Evolutionary conservation across 2,329 filamentous ascomycete genomes (phyloP), one percentile per base, ranked within the genome.

Genomic region (Raffaelea arxii): DNA sequence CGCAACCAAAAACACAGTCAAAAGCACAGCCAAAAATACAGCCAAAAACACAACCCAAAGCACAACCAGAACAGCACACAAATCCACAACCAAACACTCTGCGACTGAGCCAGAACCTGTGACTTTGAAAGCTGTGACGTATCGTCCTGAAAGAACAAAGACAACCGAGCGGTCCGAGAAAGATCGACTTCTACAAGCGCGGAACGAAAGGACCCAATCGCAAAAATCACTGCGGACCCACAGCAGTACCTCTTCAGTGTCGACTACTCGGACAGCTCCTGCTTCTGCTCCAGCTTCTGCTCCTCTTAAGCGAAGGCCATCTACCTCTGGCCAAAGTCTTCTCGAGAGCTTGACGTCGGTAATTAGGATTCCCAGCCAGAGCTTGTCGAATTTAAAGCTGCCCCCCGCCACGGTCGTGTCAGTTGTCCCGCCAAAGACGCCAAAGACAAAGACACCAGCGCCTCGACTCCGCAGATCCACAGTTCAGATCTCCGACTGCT

Each of bases 51-150:
- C 23, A 25, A 43, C 14, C 22, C 37, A 9, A 30, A 16, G 9
- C 27, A 30, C 27, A 30, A 30, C 54, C 68, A 72, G 47, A n/a
- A 41, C 24, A n/a, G n/a, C n/a, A n/a, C n/a, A n/a, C n/a, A n/a
- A n/a, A n/a, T n/a, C n/a, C n/a, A n/a, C n/a, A n/a, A n/a, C n/a
- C n/a, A n/a, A n/a, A n/a, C n/a, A n/a, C n/a, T n/a, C n/a, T n/a
- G n/a, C n/a, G n/a, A n/a, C n/a, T n/a, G n/a, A n/a, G n/a, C n/a
- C n/a, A n/a, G n/a, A n/a, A n/a, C n/a, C n/a, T n/a, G n/a, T n/a
- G n/a, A n/a, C n/a, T n/a, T n/a, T n/a, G n/a, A n/a, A n/a, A n/a
- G n/a, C n/a, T n/a, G n/a, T n/a, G n/a, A n/a, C n/a, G n/a, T n/a
- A n/a, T n/a, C n/a, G n/a, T n/a, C n/a, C n/a, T n/a, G n/a, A n/a